Evolutionary conservation across 1,284 basidiomycete genomes (phyloP).

Genomic region (Fistulina hepatica): DNA sequence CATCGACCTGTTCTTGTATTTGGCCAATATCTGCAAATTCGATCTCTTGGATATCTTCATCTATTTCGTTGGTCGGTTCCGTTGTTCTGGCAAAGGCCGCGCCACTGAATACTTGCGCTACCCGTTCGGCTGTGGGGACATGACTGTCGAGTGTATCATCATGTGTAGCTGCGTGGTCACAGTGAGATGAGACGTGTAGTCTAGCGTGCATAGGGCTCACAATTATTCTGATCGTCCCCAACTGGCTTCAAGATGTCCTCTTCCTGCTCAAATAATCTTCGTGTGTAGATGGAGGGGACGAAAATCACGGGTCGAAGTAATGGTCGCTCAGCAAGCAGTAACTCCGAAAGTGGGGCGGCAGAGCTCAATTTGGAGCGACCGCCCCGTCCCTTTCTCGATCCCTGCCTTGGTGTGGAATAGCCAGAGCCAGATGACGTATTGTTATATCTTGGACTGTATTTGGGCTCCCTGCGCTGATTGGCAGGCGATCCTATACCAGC

Average conservation of each 20-base stretch:
- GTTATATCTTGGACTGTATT: too few species aligned
- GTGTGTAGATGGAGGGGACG: conserved; percentile 46
- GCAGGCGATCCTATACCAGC: too few species aligned
- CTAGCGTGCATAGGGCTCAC: too few species aligned
- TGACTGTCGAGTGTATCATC: conserved; percentile 38
- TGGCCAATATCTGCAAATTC: conserved; percentile 51
- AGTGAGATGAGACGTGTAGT: conserved; percentile 1
- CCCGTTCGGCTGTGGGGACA: conserved; percentile 53
- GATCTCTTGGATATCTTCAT: conserved; percentile 45
- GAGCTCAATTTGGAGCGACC: too few species aligned
- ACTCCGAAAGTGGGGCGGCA: conserved; percentile 43
- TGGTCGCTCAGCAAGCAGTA: conserved; percentile 48
- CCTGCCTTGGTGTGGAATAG: too few species aligned
- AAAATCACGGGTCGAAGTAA: conserved; percentile 53
- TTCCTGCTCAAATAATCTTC: conserved; percentile 45
- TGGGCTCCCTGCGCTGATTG: too few species aligned
- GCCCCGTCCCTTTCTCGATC: too few species aligned
- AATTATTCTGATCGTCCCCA: conserved; percentile 44
- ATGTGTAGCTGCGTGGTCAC: conserved; percentile 24
- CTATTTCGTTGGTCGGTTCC: too few species aligned
- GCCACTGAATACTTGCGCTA: conserved; percentile 42
- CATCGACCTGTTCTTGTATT: conserved; percentile 29
- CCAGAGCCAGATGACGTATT: too few species aligned
- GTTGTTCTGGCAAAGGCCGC: neutral
- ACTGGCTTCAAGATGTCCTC: conserved; percentile 57